phyloP scores from a whole-genome alignment of 805 yeast genomes.

The Spathaspora arborariae region DNA sequence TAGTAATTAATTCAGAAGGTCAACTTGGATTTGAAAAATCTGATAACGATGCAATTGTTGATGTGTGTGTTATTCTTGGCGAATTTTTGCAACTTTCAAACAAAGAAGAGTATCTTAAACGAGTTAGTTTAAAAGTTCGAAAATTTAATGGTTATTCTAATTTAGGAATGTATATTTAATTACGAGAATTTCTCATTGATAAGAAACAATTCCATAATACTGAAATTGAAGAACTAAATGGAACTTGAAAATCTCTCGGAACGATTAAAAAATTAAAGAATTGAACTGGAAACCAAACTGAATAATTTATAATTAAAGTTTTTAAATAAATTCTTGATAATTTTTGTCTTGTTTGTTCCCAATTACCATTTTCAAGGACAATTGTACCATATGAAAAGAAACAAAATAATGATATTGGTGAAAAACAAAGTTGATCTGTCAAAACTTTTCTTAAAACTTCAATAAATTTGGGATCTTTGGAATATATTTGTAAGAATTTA shows the following conservation, averaged over 20 bases:
- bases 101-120: constrained; percentile 10
- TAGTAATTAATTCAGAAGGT: constrained; percentile 56
- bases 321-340: constrained; percentile 61
- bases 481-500: constrained; percentile 73
- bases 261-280: constrained; percentile 67
- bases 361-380: constrained; percentile 71
- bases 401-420: constrained; percentile 77
- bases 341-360: constrained; percentile 60
- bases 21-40: constrained; percentile 57
- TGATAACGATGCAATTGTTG: constrained; percentile 40
- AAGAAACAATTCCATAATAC: constrained; percentile 93
- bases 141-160: constrained; percentile 21
- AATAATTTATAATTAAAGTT: constrained; percentile 63
- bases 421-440: constrained; percentile 85
- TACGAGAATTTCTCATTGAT: constrained; percentile 61
- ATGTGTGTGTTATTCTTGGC: constrained; percentile 19
- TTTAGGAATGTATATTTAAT: constrained; percentile 27
- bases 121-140: constrained; percentile 17
- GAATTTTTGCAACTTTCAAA: constrained; percentile 7
- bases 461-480: constrained; percentile 77
- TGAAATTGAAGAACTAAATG: constrained; percentile 81
- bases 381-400: constrained; percentile 84
- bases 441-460: constrained; percentile 83
- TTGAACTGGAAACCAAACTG: constrained; percentile 83
- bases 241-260: constrained; percentile 78